These are phyloP conservation scores for Cryptococcus deneoformans DNA, from an alignment of 1,284 basidiomycete species.

Conservation along the genomic window DNA sequence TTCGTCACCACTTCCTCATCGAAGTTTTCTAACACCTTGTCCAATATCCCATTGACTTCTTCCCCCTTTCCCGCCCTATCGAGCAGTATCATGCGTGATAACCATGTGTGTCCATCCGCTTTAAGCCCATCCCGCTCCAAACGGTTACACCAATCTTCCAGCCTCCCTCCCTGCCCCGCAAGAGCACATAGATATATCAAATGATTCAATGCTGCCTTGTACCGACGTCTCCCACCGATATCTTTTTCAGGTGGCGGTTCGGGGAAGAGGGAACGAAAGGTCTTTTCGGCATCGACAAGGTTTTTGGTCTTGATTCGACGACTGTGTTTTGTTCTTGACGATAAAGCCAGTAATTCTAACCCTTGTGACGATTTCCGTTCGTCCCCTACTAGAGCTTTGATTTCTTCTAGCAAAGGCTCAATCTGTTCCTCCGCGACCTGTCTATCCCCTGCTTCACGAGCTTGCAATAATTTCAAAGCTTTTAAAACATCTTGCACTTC, in stretches of 20 bases:
- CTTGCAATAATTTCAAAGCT: conserved; percentile 15
- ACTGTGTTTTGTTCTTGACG: conserved; percentile 5
- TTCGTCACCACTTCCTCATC: not conserved
- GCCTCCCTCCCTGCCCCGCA: conserved; percentile 12
- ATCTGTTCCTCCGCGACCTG: conserved; percentile 17
- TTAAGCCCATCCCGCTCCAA: conserved; percentile 16
- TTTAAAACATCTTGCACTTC: conserved; percentile 24
- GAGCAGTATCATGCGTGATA: conserved; percentile 19
- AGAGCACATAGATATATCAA: conserved; percentile 34
- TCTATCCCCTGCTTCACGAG: conserved; percentile 9
- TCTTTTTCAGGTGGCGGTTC: conserved; percentile 6
- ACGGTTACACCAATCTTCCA: conserved; percentile 27
- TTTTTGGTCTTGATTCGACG: conserved; percentile 10
- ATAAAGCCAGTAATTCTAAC: conserved; percentile 18
- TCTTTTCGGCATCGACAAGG: conserved; percentile 16
- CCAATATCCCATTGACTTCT: conserved; percentile 10
- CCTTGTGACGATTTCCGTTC: conserved; percentile 8
- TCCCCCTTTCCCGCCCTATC: conserved; percentile 14
- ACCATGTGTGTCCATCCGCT: conserved; percentile 22
- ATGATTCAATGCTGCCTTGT: conserved; percentile 27
- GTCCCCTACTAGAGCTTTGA: conserved; percentile 16
- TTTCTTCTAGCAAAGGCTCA: conserved; percentile 19
- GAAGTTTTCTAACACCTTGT: not conserved
- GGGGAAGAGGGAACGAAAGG: conserved; percentile 16
- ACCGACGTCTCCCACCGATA: conserved; percentile 8